Base-by-base conservation (phyloP, 352 stramenopile species). In the Globisporangium camurandrum region DNA sequence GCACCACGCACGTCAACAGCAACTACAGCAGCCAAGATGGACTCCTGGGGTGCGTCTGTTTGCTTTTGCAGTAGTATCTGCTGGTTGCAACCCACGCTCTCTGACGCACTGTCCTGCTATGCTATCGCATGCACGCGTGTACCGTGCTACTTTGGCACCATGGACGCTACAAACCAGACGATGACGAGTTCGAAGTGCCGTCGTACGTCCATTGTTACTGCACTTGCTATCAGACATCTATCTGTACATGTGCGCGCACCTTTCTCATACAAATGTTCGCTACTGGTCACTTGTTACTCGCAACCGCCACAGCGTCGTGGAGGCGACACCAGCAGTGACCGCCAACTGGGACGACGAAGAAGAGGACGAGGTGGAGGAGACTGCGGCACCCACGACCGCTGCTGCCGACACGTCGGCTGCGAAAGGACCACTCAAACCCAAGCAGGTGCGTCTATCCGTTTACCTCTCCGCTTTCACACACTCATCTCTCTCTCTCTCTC, bases 121-220 rank as follows among this genome's bases (percentile, higher is more conserved):
- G 30, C 30, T 11, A 34, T 6, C 30, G 30, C 30, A 12, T 34
- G 6, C 11, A 34, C 6, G 6, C 33, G 33, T 19, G 12, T 38
- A 1, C 11, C 12, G 19, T 3, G 19, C 33, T 38, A n/a, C 12
- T 17, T 20, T 44, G 11, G 14, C 1, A 16, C 8, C 46, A 19
- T 50, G 46, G 16, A 11, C 6, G 33, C 9, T 37, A n/a, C 38
- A 22, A 43, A 11, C 19, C 58, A 91, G 79, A 91, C 57, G 79
- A 91, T 54, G 79, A 91, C 45, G 79, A 91, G 57, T 91, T 88
- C 55, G 79, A 91, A 69, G 76, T 91, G 66, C 79, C 63, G 39
- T 53, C 52, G 45, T 59, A 51, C 27, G 51, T 22, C 3, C 28
- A 3, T 23, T 27, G 24, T 46, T 41, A 9, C n/a, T 34, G 4